These are phyloP conservation scores for Dactylellina haptotyla DNA, from an alignment of 2,329 filamentous ascomycete genomes.

Conservation along the genomic window DNA sequence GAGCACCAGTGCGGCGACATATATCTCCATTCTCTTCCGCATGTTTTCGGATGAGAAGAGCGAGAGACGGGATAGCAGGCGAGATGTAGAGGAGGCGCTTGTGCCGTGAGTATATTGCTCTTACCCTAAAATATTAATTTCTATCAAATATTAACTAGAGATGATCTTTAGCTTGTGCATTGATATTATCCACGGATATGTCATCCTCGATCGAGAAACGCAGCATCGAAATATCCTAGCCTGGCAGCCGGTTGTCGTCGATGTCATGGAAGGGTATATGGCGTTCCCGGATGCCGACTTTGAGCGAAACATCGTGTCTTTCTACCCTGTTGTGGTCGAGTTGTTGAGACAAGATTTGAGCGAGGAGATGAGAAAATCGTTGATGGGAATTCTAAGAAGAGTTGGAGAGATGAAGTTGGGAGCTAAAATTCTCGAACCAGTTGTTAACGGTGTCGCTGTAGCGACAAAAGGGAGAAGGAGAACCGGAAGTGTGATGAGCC, in stretches of 20 bases:
- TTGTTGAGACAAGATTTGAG: slow-evolving; percentile 84
- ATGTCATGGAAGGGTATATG: slow-evolving; percentile 91
- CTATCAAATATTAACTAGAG: background rate
- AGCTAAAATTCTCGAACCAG: slow-evolving; percentile 12
- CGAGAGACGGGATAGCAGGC: slow-evolving; percentile 80
- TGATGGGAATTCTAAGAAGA: slow-evolving; percentile 80
- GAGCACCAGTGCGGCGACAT: slow-evolving; percentile 88
- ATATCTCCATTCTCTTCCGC: slow-evolving; percentile 92
- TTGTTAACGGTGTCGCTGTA: slow-evolving; percentile 2
- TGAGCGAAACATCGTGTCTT: slow-evolving; percentile 78
- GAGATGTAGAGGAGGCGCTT: slow-evolving; percentile 87
- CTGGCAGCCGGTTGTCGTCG: slow-evolving; percentile 96
- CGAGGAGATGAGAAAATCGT: slow-evolving; percentile 77
- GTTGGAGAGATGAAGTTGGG: slow-evolving; percentile 76
- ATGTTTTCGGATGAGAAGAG: slow-evolving; percentile 94
- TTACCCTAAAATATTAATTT: background rate
- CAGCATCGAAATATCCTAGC: slow-evolving; percentile 97
- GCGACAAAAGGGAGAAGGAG: slow-evolving; percentile 20
- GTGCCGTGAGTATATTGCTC: slow-evolving; percentile 72
- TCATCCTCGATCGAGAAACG: slow-evolving; percentile 88
- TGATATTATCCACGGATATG: slow-evolving; percentile 89
- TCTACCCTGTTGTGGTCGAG: slow-evolving; percentile 87
- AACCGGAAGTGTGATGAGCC: slow-evolving; percentile 45
- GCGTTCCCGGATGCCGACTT: slow-evolving; percentile 85
- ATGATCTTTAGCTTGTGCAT: slow-evolving; percentile 73